Percentiles rank a stretch among this genome's conserved stretches.
Conservation (phyloP, 2,329 filamentous ascomycete genomes). For the Aspergillus ibericus region DNA sequence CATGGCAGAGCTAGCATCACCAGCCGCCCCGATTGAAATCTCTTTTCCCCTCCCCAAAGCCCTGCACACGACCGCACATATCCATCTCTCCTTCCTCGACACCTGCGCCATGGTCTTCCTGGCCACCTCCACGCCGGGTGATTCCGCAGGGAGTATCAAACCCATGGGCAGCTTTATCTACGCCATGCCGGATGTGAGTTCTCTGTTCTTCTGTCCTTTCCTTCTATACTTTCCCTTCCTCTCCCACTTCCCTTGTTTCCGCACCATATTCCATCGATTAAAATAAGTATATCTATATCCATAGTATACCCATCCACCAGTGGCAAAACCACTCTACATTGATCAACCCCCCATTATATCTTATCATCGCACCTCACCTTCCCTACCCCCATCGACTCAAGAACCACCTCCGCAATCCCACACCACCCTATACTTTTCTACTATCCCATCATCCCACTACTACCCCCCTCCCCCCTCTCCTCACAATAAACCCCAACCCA, state of each 20-base stretch:
- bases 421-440: no score
- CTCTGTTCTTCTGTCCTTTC: not conserved
- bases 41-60: slow-evolving; percentile 59
- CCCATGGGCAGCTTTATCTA: slow-evolving; percentile 89
- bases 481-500: not conserved
- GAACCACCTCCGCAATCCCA: no score
- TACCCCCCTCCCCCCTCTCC: not conserved
- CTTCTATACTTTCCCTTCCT: not conserved
- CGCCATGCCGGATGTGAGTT: slow-evolving; percentile 79
- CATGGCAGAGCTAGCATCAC: slow-evolving; percentile 1
- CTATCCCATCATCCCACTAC: no score
- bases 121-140: slow-evolving; percentile 53
- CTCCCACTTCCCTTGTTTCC: not conserved
- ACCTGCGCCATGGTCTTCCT: slow-evolving; percentile 59
- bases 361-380: no score
- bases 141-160: slow-evolving; percentile 40
- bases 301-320: not conserved
- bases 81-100: slow-evolving; percentile 57
- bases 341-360: no score
- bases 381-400: no score
- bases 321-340: no score
- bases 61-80: slow-evolving; percentile 57
- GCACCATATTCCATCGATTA: not conserved
- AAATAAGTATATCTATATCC: not conserved
- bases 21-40: slow-evolving; percentile 52